phyloP scores from a whole-genome alignment of 345 rosid species.

The Rhodomyrtus tomentosa region DNA sequence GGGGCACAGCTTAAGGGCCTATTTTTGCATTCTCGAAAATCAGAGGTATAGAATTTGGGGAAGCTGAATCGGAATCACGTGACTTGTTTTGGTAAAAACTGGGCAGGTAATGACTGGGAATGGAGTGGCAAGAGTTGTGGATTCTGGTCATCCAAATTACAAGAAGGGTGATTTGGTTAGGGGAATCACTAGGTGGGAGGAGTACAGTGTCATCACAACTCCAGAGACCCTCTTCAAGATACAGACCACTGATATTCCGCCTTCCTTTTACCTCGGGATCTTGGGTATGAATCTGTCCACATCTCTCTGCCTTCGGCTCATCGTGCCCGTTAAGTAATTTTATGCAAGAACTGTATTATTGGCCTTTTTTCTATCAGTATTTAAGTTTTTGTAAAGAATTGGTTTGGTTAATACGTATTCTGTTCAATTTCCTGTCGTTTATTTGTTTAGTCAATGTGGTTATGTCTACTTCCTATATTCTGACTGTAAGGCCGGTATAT shows the following conservation, averaged over 20 bases:
- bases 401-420: not conserved
- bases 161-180: slow-evolving; percentile 2
- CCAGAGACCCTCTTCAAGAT: not conserved
- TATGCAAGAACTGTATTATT: not conserved
- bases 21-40: not conserved
- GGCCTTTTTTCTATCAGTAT: not conserved
- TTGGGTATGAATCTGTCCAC: not conserved
- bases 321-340: not conserved
- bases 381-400: not conserved
- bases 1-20: not conserved
- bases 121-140: slow-evolving; percentile 4
- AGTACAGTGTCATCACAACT: not conserved
- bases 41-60: not conserved
- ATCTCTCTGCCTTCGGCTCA: not conserved
- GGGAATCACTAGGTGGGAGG: slow-evolving; percentile 6
- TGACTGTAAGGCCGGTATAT: not conserved
- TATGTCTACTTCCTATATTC: not conserved
- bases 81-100: not conserved
- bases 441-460: not conserved
- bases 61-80: not conserved
- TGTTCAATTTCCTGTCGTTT: not conserved
- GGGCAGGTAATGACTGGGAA: not conserved
- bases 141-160: not conserved
- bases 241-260: not conserved
- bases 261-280: slow-evolving; percentile 4